Conservation (phyloP, 139 green algal genomes). For the Auxenochlorella protothecoides region DNA sequence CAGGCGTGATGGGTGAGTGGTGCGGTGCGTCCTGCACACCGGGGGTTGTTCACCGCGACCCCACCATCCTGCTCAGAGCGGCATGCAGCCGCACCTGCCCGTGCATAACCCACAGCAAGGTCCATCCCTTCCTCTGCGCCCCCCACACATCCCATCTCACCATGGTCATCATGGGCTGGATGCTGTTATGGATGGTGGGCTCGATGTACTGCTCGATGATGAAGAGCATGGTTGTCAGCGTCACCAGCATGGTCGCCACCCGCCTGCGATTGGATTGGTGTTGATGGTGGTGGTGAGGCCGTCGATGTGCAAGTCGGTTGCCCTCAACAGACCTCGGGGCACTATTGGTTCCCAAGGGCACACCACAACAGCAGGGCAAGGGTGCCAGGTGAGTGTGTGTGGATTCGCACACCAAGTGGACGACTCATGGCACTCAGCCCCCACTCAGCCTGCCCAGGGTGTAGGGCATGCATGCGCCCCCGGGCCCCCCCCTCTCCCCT, state of each 20-base stretch:
- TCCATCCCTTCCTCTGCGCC: no score
- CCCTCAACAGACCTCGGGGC: no score
- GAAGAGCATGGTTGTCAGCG: constrained; percentile 47
- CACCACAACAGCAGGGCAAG: background rate
- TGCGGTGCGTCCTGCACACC: background rate
- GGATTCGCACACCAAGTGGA: no score
- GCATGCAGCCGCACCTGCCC: background rate
- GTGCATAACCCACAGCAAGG: background rate
- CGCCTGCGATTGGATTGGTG: constrained; percentile 8
- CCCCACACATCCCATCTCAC: background rate
- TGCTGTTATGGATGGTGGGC: constrained; percentile 63
- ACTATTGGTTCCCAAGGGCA: no score
- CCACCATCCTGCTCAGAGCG: no score
- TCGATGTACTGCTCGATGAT: constrained; percentile 74
- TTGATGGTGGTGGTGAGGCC: no score
- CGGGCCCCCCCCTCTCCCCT: background rate
- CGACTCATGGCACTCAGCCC: no score
- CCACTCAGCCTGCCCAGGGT: background rate
- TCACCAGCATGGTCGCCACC: constrained; percentile 32
- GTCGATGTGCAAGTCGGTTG: no score
- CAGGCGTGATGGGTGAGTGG: background rate
- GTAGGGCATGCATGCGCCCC: background rate
- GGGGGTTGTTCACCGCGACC: background rate
- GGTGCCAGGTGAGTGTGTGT: no score
- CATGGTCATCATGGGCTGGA: constrained; percentile 50